A percentile compares a stretch with the other conserved stretches of the same genome.
Conservation (phyloP, 306 rosid genomes). For the Quercus variabilis region DNA sequence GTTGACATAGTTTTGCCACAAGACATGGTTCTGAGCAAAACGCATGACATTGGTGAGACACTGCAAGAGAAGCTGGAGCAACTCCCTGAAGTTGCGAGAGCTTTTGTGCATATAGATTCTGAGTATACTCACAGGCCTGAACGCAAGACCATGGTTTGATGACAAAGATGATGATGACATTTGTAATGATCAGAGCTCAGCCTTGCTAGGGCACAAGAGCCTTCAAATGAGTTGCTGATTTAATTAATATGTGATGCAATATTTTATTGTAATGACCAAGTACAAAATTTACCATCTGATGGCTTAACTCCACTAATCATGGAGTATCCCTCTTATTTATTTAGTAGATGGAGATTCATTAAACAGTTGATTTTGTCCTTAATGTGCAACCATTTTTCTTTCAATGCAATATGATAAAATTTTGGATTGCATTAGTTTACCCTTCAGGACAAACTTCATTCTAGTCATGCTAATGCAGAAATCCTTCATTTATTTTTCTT, state of each 20-base stretch:
- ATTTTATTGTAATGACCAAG: background rate
- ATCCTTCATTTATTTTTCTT: too few relatives aligned
- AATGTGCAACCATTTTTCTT: background rate
- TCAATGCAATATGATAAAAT: too few relatives aligned
- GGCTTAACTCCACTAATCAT: background rate
- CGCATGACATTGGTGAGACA: conserved; percentile 76
- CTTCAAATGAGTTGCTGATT: too few relatives aligned
- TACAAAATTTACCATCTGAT: background rate
- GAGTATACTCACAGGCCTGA: conserved; percentile 75
- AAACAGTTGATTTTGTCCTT: background rate
- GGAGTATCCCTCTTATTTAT: background rate
- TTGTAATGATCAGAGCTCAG: background rate
- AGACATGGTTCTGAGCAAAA: conserved; percentile 54
- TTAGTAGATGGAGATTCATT: background rate
- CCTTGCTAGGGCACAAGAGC: too few relatives aligned
- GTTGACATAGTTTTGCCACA: conserved; percentile 74
- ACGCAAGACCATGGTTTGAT: conserved; percentile 39
- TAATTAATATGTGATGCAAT: background rate
- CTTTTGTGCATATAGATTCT: conserved; percentile 76
- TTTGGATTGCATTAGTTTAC: too few relatives aligned
- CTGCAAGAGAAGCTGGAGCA: conserved; percentile 75
- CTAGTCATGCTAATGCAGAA: too few relatives aligned
- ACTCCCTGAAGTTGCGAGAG: conserved; percentile 68
- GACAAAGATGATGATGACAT: conserved; percentile 4
- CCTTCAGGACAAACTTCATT: too few relatives aligned